Conservation (phyloP, 495 filamentous ascomycete species). For the Rhypophila decipiens region DNA sequence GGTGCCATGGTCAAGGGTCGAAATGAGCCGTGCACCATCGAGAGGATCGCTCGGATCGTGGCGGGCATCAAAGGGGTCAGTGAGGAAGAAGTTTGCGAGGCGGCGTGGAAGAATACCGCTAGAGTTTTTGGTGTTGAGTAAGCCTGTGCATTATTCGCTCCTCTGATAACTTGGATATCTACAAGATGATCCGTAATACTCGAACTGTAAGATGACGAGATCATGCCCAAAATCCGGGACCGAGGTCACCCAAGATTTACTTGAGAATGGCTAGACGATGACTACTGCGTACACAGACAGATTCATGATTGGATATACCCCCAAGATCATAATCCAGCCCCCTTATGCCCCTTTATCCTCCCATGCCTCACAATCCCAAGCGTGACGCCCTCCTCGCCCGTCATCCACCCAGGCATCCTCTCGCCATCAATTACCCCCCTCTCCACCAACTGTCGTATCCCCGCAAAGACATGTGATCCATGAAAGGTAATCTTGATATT, state of each 20-base stretch:
- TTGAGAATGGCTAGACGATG: too few relatives aligned
- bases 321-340: conserved; percentile 33
- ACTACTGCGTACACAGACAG: too few relatives aligned
- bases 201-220: too few relatives aligned
- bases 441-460: conserved; percentile 69
- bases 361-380: conserved; percentile 60
- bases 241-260: too few relatives aligned
- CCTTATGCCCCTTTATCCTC: conserved; percentile 45
- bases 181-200: too few relatives aligned
- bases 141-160: too few relatives aligned
- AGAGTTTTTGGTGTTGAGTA: conserved; percentile 69
- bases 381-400: conserved; percentile 76
- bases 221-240: too few relatives aligned
- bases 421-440: conserved; percentile 64
- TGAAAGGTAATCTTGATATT: conserved; percentile 60
- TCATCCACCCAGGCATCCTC: conserved; percentile 86
- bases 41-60: conserved; percentile 77
- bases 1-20: conserved; percentile 83
- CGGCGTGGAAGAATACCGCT: conserved; percentile 77
- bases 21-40: conserved; percentile 83
- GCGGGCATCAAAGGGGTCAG: conserved; percentile 74
- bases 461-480: conserved; percentile 75
- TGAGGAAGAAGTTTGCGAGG: conserved; percentile 78
- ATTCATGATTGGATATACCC: not conserved
- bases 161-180: too few relatives aligned